Evolutionary conservation across 768 basidiomycete genomes (phyloP).

Genomic region (Tubosaeta brunneosetosa): DNA sequence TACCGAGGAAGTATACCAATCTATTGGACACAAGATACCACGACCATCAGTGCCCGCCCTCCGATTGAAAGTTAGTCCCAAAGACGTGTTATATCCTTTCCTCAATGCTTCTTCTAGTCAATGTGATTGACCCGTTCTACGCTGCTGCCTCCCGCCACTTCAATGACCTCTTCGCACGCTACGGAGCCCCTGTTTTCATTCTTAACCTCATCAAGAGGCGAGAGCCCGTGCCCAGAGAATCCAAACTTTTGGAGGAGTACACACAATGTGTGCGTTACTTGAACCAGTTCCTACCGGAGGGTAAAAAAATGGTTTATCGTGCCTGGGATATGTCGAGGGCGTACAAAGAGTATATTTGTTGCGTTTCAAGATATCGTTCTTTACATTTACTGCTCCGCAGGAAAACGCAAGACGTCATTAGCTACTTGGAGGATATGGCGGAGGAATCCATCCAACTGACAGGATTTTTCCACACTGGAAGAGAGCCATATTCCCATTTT

Average conservation of each 20-base stretch:
- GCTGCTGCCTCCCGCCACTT: conserved; percentile 92
- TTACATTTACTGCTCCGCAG: conserved; percentile 35
- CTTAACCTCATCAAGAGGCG: conserved; percentile 92
- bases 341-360: conserved; percentile 74
- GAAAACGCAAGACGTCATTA: conserved; percentile 93
- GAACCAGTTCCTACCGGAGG: conserved; percentile 89
- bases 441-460: conserved; percentile 91
- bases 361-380: neutral
- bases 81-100: neutral
- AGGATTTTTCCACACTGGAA: conserved; percentile 91
- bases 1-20: conserved; percentile 95
- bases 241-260: conserved; percentile 86
- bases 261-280: conserved; percentile 88
- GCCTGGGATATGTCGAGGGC: conserved; percentile 97
- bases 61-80: conserved; percentile 84
- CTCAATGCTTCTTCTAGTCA: conserved; percentile 49
- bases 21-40: conserved; percentile 94
- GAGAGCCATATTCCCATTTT: conserved; percentile 75
- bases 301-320: conserved; percentile 84
- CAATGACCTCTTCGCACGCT: conserved; percentile 82
- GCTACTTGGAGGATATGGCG: conserved; percentile 90
- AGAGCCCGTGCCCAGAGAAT: conserved; percentile 77
- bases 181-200: conserved; percentile 85
- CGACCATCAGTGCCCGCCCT: conserved; percentile 84
- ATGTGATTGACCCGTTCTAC: conserved; percentile 92